phyloP scores from a whole-genome alignment of 2,329 filamentous ascomycete genomes.

The Claviceps purpurea region DNA sequence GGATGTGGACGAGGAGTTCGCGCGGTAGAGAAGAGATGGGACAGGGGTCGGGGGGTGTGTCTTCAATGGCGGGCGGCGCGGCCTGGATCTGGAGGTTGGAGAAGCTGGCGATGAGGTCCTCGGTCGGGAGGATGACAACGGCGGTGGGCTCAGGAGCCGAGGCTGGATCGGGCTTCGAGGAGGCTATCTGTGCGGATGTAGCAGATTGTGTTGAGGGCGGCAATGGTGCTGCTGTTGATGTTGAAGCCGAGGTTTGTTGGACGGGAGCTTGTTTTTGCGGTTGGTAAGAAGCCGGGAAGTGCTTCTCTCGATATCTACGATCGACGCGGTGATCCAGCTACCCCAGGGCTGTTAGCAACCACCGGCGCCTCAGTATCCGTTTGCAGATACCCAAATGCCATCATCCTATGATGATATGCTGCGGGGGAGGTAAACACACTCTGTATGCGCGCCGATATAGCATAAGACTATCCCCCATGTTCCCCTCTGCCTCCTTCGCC shows the following conservation, averaged over 20 bases:
- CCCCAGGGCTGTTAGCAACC: too few relatives aligned
- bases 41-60: constrained; percentile 61
- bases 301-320: constrained; percentile 76
- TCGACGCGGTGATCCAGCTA: constrained; percentile 79
- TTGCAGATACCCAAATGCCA: too few relatives aligned
- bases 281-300: constrained; percentile 50
- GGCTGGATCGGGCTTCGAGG: neutral
- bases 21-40: constrained; percentile 66
- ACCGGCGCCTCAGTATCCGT: too few relatives aligned
- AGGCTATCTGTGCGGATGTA: neutral
- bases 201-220: neutral
- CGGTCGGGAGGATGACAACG: constrained; percentile 37
- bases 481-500: constrained; percentile 74
- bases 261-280: constrained; percentile 30
- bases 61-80: constrained; percentile 55
- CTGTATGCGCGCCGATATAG: constrained; percentile 85
- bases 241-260: constrained; percentile 10
- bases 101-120: constrained; percentile 67
- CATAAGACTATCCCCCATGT: constrained; percentile 73
- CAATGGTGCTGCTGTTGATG: constrained; percentile 4
- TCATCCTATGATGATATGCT: too few relatives aligned
- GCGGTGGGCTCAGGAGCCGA: neutral
- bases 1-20: constrained; percentile 71
- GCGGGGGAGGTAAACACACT: constrained; percentile 28
- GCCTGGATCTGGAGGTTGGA: constrained; percentile 54